Percentiles rank a stretch among this genome's conserved stretches.
phyloP scores from a whole-genome alignment of 768 basidiomycete genomes.

The Kwoniella bestiolae region DNA sequence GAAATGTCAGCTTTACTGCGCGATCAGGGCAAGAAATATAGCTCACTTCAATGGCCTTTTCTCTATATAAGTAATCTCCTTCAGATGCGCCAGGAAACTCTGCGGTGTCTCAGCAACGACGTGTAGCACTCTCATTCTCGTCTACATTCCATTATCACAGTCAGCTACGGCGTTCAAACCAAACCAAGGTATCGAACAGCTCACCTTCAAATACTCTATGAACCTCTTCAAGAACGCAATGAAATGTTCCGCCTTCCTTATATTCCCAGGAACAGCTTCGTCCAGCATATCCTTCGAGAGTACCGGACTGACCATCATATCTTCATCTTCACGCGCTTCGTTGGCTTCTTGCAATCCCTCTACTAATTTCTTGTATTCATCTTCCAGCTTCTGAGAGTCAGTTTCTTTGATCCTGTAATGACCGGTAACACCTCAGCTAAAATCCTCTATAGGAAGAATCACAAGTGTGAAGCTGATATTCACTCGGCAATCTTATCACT shows the following conservation, averaged over 20 bases:
- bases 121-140: conserved; percentile 97
- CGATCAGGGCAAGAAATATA: neutral
- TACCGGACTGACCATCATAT: conserved; percentile 87
- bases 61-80: conserved; percentile 99
- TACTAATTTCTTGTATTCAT: conserved; percentile 94
- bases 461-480: conserved; percentile 47
- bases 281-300: conserved; percentile 91
- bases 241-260: conserved; percentile 98
- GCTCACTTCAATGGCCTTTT: conserved; percentile 81
- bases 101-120: conserved; percentile 98
- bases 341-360: conserved; percentile 83
- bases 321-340: conserved; percentile 68
- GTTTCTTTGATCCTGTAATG: conserved; percentile 80
- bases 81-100: conserved; percentile 95
- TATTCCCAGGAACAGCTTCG: conserved; percentile 97
- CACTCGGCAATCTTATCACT: conserved; percentile 94
- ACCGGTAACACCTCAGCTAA: neutral
- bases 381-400: conserved; percentile 90
- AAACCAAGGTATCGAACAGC: neutral
- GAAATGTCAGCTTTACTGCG: neutral
- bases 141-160: conserved; percentile 62
- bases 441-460: no score
- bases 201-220: conserved; percentile 95
- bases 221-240: conserved; percentile 97
- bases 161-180: neutral